A percentile compares a stretch with the other conserved stretches of the same genome.
Evolutionary conservation across 2,329 filamentous ascomycete genomes (phyloP).

Genomic region (Endothia cerciana): DNA sequence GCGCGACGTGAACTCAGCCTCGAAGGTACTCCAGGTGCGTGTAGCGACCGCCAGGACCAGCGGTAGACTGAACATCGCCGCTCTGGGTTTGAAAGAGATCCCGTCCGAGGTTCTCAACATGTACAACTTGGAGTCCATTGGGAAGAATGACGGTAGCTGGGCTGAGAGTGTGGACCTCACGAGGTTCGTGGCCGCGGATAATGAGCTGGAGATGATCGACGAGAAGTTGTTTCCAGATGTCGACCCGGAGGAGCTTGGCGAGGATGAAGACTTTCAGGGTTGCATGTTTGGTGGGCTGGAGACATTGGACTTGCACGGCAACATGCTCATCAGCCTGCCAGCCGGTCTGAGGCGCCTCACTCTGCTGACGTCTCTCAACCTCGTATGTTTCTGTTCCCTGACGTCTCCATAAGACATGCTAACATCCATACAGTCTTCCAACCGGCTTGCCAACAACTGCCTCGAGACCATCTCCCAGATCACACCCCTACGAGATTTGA

Average conservation of each 20-base stretch:
- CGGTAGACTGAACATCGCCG: slow-evolving; percentile 86
- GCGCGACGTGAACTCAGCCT: slow-evolving; percentile 59
- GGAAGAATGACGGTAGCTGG: slow-evolving; percentile 72
- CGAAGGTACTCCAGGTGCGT: slow-evolving; percentile 73
- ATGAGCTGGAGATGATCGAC: slow-evolving; percentile 76
- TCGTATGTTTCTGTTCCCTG: slow-evolving; percentile 56
- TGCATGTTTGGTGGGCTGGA: slow-evolving; percentile 84
- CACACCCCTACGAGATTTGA: slow-evolving; percentile 73
- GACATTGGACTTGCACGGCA: slow-evolving; percentile 83
- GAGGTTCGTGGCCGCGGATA: slow-evolving; percentile 84
- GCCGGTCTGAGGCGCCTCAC: slow-evolving; percentile 74
- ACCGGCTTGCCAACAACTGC: slow-evolving; percentile 73
- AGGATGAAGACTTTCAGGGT: slow-evolving; percentile 68
- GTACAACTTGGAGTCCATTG: slow-evolving; percentile 78
- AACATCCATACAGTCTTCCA: slow-evolving; percentile 65
- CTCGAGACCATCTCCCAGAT: slow-evolving; percentile 78
- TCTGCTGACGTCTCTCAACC: slow-evolving; percentile 77
- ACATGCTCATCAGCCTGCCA: slow-evolving; percentile 73
- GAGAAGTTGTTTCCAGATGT: slow-evolving; percentile 80
- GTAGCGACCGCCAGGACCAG: slow-evolving; percentile 74
- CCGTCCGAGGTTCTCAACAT: slow-evolving; percentile 84
- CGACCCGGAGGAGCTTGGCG: slow-evolving; percentile 57
- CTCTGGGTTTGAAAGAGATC: slow-evolving; percentile 77
- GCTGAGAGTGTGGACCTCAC: slow-evolving; percentile 89
- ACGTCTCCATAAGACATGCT: slow-evolving; percentile 28